These are phyloP conservation scores for Porodaedalea pini DNA, from an alignment of 1,284 basidiomycete species.

Conservation along the genomic window DNA sequence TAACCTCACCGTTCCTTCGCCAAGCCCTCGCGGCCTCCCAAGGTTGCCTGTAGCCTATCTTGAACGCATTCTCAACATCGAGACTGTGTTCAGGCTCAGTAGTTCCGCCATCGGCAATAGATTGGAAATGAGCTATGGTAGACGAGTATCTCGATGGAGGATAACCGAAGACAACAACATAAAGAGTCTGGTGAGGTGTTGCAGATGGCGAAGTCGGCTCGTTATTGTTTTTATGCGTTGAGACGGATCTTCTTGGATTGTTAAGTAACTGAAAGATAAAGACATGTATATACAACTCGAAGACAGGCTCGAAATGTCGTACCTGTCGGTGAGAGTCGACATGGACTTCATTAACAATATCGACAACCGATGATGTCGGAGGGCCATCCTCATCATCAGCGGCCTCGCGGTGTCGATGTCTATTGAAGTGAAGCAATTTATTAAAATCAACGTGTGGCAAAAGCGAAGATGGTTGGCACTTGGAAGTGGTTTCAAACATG, in stretches of 20 bases:
- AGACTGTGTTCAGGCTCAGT: slow-evolving; percentile 60
- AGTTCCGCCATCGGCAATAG: slow-evolving; percentile 48
- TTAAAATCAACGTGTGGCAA: not conserved
- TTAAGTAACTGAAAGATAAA: slow-evolving; percentile 13
- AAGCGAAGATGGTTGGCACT: slow-evolving; percentile 32
- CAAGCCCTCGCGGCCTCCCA: slow-evolving; percentile 72
- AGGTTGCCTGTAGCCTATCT: slow-evolving; percentile 63
- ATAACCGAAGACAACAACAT: slow-evolving; percentile 73
- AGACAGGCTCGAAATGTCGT: slow-evolving; percentile 24
- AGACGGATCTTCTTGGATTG: slow-evolving; percentile 33
- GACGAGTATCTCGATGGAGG: slow-evolving; percentile 67
- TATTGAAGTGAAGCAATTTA: slow-evolving; percentile 8
- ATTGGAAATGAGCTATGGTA: slow-evolving; percentile 68
- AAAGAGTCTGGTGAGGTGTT: slow-evolving; percentile 37
- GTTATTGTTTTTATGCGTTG: slow-evolving; percentile 31
- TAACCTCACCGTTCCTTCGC: slow-evolving; percentile 71
- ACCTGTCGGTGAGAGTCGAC: slow-evolving; percentile 43
- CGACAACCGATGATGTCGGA: slow-evolving; percentile 63
- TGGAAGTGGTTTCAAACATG: slow-evolving; percentile 66
- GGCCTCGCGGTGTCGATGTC: slow-evolving; percentile 51
- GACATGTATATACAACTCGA: slow-evolving; percentile 5
- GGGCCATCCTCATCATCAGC: slow-evolving; percentile 71
- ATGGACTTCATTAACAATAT: slow-evolving; percentile 59
- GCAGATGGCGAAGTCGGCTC: slow-evolving; percentile 29
- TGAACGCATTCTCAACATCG: slow-evolving; percentile 68